A percentile compares a stretch with the other conserved stretches of the same genome.
phyloP scores from a whole-genome alignment of 257 asterid genomes.

The Solanum gandarillasii region DNA sequence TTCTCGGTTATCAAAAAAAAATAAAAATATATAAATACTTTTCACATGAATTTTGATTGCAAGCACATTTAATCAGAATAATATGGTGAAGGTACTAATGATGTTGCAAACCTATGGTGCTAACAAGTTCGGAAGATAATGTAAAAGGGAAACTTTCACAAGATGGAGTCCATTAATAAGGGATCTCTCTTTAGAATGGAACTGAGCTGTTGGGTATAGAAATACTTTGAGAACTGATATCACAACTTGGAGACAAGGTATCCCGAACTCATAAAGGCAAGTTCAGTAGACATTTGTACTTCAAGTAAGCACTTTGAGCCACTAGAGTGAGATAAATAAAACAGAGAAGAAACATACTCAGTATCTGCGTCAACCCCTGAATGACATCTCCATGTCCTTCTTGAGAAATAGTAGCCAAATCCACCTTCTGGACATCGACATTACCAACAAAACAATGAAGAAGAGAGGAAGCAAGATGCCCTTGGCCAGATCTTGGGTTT shows the following conservation, averaged over 20 bases:
- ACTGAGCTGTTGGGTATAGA: not conserved
- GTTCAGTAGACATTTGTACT: not conserved
- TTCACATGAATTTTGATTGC: not conserved
- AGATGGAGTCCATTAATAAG: not conserved
- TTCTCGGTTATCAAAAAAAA: no score
- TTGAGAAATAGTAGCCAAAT: slow-evolving; percentile 77
- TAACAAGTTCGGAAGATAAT: not conserved
- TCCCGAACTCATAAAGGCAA: not conserved
- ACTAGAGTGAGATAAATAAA: not conserved
- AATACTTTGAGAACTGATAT: not conserved
- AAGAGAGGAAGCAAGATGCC: slow-evolving; percentile 92
- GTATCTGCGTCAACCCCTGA: slow-evolving; percentile 64
- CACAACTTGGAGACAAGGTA: not conserved
- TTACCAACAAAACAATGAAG: slow-evolving; percentile 83
- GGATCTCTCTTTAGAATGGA: not conserved
- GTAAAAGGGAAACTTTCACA: not conserved
- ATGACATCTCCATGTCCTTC: slow-evolving; percentile 95
- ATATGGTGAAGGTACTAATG: not conserved
- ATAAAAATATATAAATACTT: not conserved
- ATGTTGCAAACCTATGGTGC: not conserved
- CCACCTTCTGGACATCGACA: slow-evolving; percentile 76
- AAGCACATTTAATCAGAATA: not conserved
- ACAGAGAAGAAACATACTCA: slow-evolving; percentile 50
- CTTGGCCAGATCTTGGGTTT: slow-evolving; percentile 74
- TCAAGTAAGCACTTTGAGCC: not conserved